Conservation (phyloP, 345 rosid species). For the Erysimum cheiranthoides region DNA sequence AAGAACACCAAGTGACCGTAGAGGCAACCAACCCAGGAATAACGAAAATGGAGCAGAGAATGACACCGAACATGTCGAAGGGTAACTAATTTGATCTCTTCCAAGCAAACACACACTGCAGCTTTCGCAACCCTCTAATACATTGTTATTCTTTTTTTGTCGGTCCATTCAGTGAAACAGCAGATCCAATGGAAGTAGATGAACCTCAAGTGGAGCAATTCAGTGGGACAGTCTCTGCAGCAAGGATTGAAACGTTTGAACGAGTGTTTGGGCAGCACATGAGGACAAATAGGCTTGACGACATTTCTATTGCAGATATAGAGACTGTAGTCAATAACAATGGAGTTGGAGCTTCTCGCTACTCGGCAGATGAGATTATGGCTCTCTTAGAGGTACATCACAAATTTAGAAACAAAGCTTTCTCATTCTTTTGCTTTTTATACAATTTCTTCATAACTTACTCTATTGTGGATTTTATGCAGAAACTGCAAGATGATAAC, state of each 20-base stretch:
- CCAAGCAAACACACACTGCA: neutral
- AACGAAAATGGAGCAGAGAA: constrained; percentile 24
- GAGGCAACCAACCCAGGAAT: constrained; percentile 35
- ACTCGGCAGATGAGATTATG: constrained; percentile 72
- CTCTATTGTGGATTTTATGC: constrained; percentile 36
- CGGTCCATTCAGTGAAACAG: constrained; percentile 46
- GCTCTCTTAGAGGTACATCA: constrained; percentile 69
- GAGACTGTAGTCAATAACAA: constrained; percentile 68
- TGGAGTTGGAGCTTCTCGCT: constrained; percentile 54
- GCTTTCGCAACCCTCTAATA: neutral
- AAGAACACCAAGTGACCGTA: constrained; percentile 56
- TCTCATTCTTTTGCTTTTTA: constrained; percentile 4
- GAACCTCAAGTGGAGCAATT: constrained; percentile 58
- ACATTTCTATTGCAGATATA: constrained; percentile 71
- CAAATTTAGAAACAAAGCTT: neutral
- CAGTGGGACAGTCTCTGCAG: constrained; percentile 54
- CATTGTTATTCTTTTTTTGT: constrained; percentile 1
- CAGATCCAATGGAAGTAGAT: constrained; percentile 87
- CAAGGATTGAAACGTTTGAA: constrained; percentile 81
- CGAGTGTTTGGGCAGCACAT: constrained; percentile 79
- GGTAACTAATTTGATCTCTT: constrained; percentile 48
- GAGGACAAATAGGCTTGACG: constrained; percentile 71
- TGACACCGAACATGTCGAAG: constrained; percentile 48
- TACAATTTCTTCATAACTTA: constrained; percentile 3
- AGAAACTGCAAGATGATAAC: constrained; percentile 94